Conservation (phyloP, 1,284 basidiomycete genomes). For the Melampsora larici-populina region DNA sequence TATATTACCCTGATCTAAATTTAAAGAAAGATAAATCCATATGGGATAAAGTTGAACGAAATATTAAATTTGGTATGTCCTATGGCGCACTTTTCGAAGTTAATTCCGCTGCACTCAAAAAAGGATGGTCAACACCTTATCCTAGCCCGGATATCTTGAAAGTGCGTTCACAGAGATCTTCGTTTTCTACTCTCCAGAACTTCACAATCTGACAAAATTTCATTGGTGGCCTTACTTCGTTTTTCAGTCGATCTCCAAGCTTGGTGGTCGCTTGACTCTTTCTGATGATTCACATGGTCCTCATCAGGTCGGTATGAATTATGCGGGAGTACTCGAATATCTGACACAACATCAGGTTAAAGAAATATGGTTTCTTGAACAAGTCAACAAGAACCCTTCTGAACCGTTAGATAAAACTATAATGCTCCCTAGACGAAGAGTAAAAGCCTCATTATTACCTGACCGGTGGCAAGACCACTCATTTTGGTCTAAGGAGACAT, state of each 20-base stretch:
- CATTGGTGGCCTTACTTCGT: not conserved
- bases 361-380: conserved; percentile 67
- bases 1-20: conserved; percentile 59
- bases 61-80: conserved; percentile 67
- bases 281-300: conserved; percentile 97
- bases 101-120: conserved; percentile 87
- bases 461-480: conserved; percentile 36
- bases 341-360: conserved; percentile 63
- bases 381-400: not conserved
- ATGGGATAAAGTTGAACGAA: conserved; percentile 69
- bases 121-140: conserved; percentile 81
- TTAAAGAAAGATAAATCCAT: conserved; percentile 56
- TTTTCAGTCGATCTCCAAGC: conserved; percentile 64
- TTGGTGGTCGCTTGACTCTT: conserved; percentile 72
- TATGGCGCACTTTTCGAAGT: conserved; percentile 93
- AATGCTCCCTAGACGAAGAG: conserved; percentile 33
- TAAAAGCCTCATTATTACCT: conserved; percentile 14
- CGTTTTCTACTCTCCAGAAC: not conserved
- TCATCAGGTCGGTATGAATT: conserved; percentile 82
- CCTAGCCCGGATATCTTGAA: conserved; percentile 73
- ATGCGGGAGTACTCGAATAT: conserved; percentile 67
- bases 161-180: conserved; percentile 58
- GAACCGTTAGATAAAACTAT: not conserved
- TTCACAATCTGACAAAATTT: conserved; percentile 22
- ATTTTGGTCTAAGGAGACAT: conserved; percentile 35